Evolutionary conservation across 768 basidiomycete genomes (phyloP), one percentile per base, ranked within the genome.

Genomic region (Punctularia strigosozonata): DNA sequence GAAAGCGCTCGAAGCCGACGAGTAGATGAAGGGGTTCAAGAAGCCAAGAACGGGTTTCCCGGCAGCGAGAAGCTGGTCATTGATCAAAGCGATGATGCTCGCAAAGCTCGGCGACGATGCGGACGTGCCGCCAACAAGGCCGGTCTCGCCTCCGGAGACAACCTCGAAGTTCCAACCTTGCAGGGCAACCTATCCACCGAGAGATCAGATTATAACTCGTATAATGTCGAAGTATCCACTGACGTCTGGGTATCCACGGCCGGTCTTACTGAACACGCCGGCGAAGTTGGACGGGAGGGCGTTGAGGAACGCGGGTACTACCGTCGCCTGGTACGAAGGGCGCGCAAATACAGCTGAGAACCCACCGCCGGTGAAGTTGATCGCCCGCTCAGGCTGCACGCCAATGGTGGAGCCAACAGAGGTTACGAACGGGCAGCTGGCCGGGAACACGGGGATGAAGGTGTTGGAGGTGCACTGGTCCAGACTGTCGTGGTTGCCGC

Each of bases 371-470:
- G 47, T 40, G 40, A 46, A 40, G 20, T 6, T 5, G 10, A 38
- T 37, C 19, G 32, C 43, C 1, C 13, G 38, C 38, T 53, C 50
- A 4, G 42, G 48, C n/a, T 37, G 25, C 20, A 43, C 31, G 18
- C 36, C 31, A 14, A 35, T 32, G 14, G 53, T 53, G 13, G 52
- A 47, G 8, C 72, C 71, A 26, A 73, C 66, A 5, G 71, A 62
- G 15, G 71, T 72, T 19, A 73, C 52, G 37, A 63, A 72, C 1
- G 71, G 69, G 44, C 71, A 73, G 1, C 65, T 62, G 1, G 53
- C 46, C 2, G 44, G 45, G 35, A 55, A 55, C 19, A 39, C 38
- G 19, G 54, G 54, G 40, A 48, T 54, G 45, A 56, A 56, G 31
- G 45, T 47, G 15, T 30, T 10, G 28, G 10, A 15, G 10, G 28